Base-by-base conservation (phyloP, 2,329 filamentous ascomycete species). In the Penicillium hordei region DNA sequence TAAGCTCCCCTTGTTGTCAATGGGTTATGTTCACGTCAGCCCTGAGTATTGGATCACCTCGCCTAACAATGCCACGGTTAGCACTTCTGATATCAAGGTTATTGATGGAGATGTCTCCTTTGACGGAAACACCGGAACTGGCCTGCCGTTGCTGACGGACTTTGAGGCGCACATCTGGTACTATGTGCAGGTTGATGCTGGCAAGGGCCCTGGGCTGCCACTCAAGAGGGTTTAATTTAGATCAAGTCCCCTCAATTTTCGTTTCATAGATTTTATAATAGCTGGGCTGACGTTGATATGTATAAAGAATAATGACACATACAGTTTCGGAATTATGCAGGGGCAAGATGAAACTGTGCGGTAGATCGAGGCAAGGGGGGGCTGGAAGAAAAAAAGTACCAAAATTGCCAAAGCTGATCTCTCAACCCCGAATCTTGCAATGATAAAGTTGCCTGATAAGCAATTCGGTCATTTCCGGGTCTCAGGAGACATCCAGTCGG, bases 1-100 rank as follows among this genome's bases (percentile, higher is more conserved):
- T 0, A 82, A 85, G 43, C 78, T 92, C 38, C 88, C 89, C 1
- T 83, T 86, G 12, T 73, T 84, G 57, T 52, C 82, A 45, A 71
- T 88, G 51, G 82, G 83, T 34, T 91, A 86, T 76, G 76, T 81
- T 39, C 89, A 91, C 72, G 82, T 84, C n/a, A 83, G 79, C 17
- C 87, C 88, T 1, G 89, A 91, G 78, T 90, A 86, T 75, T 90
- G 84, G 81, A 76, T 89, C 36, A 68, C 63, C 0, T 69, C 76
- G 1, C 56, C 54, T 1, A 63, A 66, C 31, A 67, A 66, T 23
- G 50, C 61, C 8, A 63, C 63, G 17, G 67, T 71, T 13, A 33
- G 43, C 0, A 43, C 63, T 0, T 50, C 53, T 15, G 63, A 70
- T 25, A 54, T 72, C 7, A 43, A 64, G 19, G 62, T 69, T 5